Conservation (phyloP, 192 early-diverging fungal genomes). For the Dissophora ornata region DNA sequence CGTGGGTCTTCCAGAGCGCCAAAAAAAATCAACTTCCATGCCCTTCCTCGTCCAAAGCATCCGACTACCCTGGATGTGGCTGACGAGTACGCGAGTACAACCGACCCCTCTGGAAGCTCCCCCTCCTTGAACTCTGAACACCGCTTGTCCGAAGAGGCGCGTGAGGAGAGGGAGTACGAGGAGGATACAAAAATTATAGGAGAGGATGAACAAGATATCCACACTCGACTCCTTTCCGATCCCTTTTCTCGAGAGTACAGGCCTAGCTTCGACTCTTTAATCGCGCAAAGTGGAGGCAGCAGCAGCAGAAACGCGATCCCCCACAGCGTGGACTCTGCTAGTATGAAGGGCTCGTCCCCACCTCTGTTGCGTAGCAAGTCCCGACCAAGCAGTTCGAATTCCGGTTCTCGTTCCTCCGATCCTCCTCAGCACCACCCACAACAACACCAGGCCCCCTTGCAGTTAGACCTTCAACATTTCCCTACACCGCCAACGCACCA, state of each 20-base stretch:
- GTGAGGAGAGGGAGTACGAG: constrained; percentile 3
- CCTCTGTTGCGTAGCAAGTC: too few relatives aligned
- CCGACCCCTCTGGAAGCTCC: neutral
- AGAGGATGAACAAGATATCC: constrained; percentile 11
- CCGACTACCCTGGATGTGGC: neutral
- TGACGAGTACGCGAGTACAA: constrained; percentile 7
- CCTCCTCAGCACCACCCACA: neutral
- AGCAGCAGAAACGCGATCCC: neutral
- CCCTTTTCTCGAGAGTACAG: constrained; percentile 19
- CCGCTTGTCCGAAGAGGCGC: neutral
- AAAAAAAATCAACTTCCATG: neutral
- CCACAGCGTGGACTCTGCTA: too few relatives aligned
- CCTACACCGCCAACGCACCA: too few relatives aligned
- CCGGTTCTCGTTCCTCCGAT: too few relatives aligned
- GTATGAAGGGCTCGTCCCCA: too few relatives aligned
- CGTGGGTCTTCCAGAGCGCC: neutral
- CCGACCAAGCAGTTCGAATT: too few relatives aligned
- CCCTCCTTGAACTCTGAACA: neutral
- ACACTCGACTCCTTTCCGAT: constrained; percentile 17
- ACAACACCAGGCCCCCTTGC: too few relatives aligned
- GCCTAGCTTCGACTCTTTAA: constrained; percentile 6
- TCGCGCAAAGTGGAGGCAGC: too few relatives aligned
- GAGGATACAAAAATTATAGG: neutral
- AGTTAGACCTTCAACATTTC: too few relatives aligned
- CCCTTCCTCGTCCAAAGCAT: constrained; percentile 11